Evolutionary conservation across 306 rosid species (phyloP).

Genomic region (Elaeagnus macrophylla): DNA sequence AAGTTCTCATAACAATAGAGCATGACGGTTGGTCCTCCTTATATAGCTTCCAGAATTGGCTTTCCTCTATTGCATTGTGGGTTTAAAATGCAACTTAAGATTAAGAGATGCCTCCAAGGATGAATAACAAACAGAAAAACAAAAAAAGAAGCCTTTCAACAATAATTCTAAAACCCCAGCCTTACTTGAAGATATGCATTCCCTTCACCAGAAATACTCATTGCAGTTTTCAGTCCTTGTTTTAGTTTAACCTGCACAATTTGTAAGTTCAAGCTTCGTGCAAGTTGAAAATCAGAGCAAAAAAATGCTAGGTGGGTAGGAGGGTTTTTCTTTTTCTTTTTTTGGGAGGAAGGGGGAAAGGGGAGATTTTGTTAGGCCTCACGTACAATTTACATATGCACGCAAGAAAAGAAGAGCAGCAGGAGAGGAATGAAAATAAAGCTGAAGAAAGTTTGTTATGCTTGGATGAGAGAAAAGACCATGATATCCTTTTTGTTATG

Average conservation of each 20-base stretch:
- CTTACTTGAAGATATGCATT: conserved; percentile 67
- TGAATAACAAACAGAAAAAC: background rate
- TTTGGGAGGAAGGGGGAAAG: too few relatives aligned
- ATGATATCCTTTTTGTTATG: too few relatives aligned
- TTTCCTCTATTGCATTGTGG: conserved; percentile 30
- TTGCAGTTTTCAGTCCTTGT: conserved; percentile 64
- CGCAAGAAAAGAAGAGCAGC: too few relatives aligned
- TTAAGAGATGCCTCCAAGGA: background rate
- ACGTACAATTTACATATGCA: too few relatives aligned
- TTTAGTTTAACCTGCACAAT: conserved; percentile 51
- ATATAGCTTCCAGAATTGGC: conserved; percentile 67
- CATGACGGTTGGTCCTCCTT: conserved; percentile 50
- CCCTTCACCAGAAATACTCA: conserved; percentile 63
- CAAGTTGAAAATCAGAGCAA: too few relatives aligned
- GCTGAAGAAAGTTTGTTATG: too few relatives aligned
- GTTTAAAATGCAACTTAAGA: background rate
- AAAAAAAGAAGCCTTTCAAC: background rate
- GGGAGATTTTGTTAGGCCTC: too few relatives aligned
- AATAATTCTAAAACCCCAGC: background rate
- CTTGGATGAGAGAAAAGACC: too few relatives aligned
- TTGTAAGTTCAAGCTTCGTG: too few relatives aligned
- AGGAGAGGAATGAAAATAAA: too few relatives aligned
- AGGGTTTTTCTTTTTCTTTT: too few relatives aligned
- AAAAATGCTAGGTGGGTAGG: too few relatives aligned
- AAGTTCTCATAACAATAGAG: conserved; percentile 52